phyloP scores from a whole-genome alignment of 495 filamentous ascomycete genomes.

The Penicillium paxilli region DNA sequence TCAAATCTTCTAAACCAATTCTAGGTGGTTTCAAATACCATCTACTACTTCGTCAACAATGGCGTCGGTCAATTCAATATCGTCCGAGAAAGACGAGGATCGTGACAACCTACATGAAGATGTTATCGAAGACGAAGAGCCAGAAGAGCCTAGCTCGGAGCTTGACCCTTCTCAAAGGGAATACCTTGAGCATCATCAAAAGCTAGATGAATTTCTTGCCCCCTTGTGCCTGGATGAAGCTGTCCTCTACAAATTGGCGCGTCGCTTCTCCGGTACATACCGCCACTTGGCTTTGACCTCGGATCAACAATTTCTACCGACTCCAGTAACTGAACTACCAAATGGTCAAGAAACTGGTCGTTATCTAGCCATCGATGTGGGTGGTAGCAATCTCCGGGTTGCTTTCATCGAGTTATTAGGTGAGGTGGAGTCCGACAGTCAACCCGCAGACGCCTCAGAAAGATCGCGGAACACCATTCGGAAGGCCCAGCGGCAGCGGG shows the following conservation, averaged over 20 bases:
- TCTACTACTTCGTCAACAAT: constrained; percentile 19
- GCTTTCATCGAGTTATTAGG: constrained; percentile 73
- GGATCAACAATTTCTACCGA: constrained; percentile 72
- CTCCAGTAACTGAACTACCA: constrained; percentile 73
- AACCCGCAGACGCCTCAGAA: constrained; percentile 35
- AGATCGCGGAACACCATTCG: constrained; percentile 42
- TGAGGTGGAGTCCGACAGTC: constrained; percentile 37
- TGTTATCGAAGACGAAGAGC: constrained; percentile 40
- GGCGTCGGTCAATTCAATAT: constrained; percentile 30
- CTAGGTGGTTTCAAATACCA: neutral
- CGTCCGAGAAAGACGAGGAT: constrained; percentile 35
- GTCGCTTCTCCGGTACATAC: constrained; percentile 61
- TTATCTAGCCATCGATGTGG: constrained; percentile 78
- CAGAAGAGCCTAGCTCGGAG: constrained; percentile 34
- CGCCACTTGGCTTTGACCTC: constrained; percentile 63
- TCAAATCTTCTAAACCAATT: neutral
- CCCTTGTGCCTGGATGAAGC: constrained; percentile 42
- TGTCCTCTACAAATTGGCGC: constrained; percentile 59
- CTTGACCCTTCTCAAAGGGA: constrained; percentile 33
- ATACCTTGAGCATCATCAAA: constrained; percentile 32
- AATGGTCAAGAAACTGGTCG: constrained; percentile 63
- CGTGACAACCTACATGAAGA: constrained; percentile 38
- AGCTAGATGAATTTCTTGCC: constrained; percentile 39
- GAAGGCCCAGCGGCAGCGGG: constrained; percentile 49
- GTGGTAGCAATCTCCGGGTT: constrained; percentile 78